Evolutionary conservation across 1,284 basidiomycete species (phyloP).

Genomic region (Rhizoctonia solani): DNA sequence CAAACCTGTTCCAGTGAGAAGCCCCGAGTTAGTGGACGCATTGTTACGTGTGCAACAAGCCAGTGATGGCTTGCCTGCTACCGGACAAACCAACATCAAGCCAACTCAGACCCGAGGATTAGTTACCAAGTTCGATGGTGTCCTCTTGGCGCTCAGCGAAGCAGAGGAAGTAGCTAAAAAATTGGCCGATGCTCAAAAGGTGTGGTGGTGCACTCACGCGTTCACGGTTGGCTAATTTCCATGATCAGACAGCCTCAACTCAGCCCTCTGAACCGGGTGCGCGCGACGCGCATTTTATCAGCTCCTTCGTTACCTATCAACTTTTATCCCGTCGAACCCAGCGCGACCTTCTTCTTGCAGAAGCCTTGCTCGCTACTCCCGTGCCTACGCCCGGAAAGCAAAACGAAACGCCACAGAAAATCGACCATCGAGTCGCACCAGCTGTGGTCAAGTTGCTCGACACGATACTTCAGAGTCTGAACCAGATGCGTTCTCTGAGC

Average conservation of each 20-base stretch:
- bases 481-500: slow-evolving; percentile 78
- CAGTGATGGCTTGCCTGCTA: slow-evolving; percentile 51
- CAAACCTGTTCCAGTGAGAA: slow-evolving; percentile 81
- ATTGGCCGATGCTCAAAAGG: slow-evolving; percentile 78
- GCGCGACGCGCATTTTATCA: slow-evolving; percentile 79
- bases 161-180: slow-evolving; percentile 82
- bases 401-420: slow-evolving; percentile 39
- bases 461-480: slow-evolving; percentile 79
- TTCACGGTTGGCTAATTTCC: neutral
- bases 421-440: slow-evolving; percentile 64
- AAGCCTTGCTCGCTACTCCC: slow-evolving; percentile 55
- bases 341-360: slow-evolving; percentile 82
- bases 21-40: slow-evolving; percentile 89
- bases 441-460: slow-evolving; percentile 88
- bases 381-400: slow-evolving; percentile 41
- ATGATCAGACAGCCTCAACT: slow-evolving; percentile 8
- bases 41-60: slow-evolving; percentile 83
- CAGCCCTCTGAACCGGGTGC: slow-evolving; percentile 51
- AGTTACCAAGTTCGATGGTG: slow-evolving; percentile 80
- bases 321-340: slow-evolving; percentile 84
- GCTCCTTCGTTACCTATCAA: slow-evolving; percentile 84
- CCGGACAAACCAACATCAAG: slow-evolving; percentile 47
- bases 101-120: slow-evolving; percentile 49
- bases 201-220: slow-evolving; percentile 44
- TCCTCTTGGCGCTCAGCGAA: slow-evolving; percentile 81